Conservation (phyloP, 2,329 filamentous ascomycete species). For the Nemania sp. region DNA sequence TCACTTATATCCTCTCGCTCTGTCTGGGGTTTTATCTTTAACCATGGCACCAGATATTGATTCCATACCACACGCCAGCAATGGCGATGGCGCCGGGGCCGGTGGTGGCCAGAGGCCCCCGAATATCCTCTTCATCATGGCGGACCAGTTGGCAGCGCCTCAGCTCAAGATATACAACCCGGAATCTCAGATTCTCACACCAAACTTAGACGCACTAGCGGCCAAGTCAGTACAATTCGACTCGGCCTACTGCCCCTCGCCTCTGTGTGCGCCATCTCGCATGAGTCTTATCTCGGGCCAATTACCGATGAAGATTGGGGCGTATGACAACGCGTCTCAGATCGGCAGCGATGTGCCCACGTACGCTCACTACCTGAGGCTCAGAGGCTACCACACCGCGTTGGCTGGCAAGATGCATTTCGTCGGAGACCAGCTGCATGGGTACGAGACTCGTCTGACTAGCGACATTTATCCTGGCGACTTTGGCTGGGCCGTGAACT, state of each 20-base stretch:
- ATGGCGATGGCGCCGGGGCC: slow-evolving; percentile 32
- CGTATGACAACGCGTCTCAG: slow-evolving; percentile 88
- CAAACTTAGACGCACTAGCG: slow-evolving; percentile 83
- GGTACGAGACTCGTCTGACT: slow-evolving; percentile 91
- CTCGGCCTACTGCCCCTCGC: slow-evolving; percentile 91
- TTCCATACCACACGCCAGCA: slow-evolving; percentile 58
- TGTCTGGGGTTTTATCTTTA: slow-evolving; percentile 7
- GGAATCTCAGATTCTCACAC: slow-evolving; percentile 87
- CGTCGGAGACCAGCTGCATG: slow-evolving; percentile 90
- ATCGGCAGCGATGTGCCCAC: slow-evolving; percentile 85
- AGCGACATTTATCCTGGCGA: slow-evolving; percentile 95
- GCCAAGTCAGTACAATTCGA: slow-evolving; percentile 86
- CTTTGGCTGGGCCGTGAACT: slow-evolving; percentile 93
- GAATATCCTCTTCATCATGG: slow-evolving; percentile 94
- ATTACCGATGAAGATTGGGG: slow-evolving; percentile 87
- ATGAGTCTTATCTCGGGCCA: slow-evolving; percentile 95
- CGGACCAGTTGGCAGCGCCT: slow-evolving; percentile 90
- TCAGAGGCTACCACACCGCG: slow-evolving; percentile 84
- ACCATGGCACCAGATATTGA: slow-evolving; percentile 74
- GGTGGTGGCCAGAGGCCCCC: slow-evolving; percentile 52
- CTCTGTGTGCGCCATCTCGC: slow-evolving; percentile 87
- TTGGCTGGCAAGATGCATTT: slow-evolving; percentile 98
- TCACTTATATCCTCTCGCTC: slow-evolving; percentile 10
- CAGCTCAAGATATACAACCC: slow-evolving; percentile 91
- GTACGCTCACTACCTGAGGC: slow-evolving; percentile 88